phyloP scores from a whole-genome alignment of 257 asterid genomes.

The Solanum pimpinellifolium region DNA sequence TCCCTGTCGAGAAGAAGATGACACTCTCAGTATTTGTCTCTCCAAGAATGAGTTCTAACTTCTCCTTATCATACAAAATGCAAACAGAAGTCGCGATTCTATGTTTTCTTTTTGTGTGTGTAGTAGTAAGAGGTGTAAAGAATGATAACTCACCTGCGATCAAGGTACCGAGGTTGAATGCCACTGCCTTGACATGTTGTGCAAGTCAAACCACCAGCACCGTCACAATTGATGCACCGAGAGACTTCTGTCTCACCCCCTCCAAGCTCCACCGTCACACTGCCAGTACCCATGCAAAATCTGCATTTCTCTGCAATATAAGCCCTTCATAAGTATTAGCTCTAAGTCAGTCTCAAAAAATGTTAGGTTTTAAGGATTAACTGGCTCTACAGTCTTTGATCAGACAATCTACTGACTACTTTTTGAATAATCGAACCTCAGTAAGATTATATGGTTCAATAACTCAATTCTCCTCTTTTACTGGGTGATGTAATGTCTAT shows the following conservation, averaged over 20 bases:
- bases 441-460: background rate
- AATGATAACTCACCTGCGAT: slow-evolving; percentile 56
- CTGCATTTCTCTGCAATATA: slow-evolving; percentile 65
- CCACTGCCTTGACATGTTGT: slow-evolving; percentile 99
- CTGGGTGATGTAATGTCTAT: background rate
- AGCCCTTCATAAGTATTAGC: background rate
- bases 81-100: background rate
- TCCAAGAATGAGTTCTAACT: background rate
- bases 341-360: background rate
- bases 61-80: background rate
- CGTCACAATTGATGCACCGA: slow-evolving; percentile 77
- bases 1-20: slow-evolving; percentile 37
- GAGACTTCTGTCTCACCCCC: slow-evolving; percentile 75
- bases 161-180: slow-evolving; percentile 95
- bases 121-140: background rate
- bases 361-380: background rate
- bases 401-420: background rate
- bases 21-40: background rate
- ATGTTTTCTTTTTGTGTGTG: background rate
- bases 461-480: background rate
- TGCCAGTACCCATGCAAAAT: slow-evolving; percentile 79
- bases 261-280: slow-evolving; percentile 71
- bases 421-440: background rate
- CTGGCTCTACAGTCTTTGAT: background rate
- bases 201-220: slow-evolving; percentile 83